Evolutionary conservation across 164 flowering plant species (phyloP).

Genomic region (Taxillus chinensis): DNA sequence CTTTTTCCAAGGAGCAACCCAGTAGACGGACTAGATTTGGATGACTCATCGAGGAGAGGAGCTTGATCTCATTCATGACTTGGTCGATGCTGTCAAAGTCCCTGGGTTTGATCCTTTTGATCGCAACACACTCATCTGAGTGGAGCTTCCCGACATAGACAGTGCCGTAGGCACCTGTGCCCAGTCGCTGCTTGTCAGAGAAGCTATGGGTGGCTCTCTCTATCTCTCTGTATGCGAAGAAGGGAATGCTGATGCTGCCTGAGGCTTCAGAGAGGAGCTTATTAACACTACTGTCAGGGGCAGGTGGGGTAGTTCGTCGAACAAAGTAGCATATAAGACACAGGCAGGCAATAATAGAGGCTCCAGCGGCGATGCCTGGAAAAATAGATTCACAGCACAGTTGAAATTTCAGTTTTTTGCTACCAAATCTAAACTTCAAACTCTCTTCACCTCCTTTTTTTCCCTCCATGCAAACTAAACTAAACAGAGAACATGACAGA

Average conservation of each 20-base stretch:
- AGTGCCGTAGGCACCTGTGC: conserved; percentile 71
- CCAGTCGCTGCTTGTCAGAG: conserved; percentile 48
- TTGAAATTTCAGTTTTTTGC: not conserved
- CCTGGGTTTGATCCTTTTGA: conserved; percentile 44
- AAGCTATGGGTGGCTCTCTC: conserved; percentile 55
- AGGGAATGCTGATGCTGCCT: conserved; percentile 38
- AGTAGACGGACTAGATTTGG: conserved; percentile 65
- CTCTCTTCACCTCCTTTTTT: too few relatives aligned
- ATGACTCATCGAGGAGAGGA: conserved; percentile 61
- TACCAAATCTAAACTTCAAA: not conserved
- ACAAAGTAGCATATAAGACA: conserved; percentile 24
- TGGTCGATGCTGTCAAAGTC: conserved; percentile 52
- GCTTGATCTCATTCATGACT: conserved; percentile 71
- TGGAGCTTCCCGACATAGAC: conserved; percentile 59
- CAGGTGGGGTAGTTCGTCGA: conserved; percentile 21
- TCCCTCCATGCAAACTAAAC: not conserved
- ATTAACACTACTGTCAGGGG: conserved; percentile 28
- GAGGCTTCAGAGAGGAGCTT: conserved; percentile 50
- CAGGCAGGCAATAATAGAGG: conserved; percentile 23
- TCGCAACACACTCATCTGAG: conserved; percentile 47
- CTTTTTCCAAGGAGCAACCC: conserved; percentile 61
- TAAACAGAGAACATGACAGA: not conserved
- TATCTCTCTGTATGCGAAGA: conserved; percentile 49
- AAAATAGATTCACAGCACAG: not conserved
- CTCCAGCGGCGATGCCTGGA: conserved; percentile 43